These are phyloP conservation scores for Grigorovia humatica DNA, from an alignment of 805 yeast species.

Conservation along the genomic window DNA sequence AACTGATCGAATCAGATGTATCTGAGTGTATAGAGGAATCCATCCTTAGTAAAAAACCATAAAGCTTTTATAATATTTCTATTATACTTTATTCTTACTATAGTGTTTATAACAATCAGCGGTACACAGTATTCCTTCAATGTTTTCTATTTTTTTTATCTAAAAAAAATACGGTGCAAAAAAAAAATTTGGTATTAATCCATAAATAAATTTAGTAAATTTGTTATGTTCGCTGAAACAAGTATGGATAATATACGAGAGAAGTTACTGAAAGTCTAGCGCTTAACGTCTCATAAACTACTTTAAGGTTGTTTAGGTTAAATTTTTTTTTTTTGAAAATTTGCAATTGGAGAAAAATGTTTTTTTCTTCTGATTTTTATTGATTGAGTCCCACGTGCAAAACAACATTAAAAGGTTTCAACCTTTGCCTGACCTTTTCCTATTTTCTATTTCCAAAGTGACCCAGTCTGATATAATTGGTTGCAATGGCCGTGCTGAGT, in stretches of 20 bases:
- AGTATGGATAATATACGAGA: neutral
- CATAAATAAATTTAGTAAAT: neutral
- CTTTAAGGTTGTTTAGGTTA: neutral
- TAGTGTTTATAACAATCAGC: neutral
- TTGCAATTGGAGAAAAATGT: neutral
- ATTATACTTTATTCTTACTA: too few relatives aligned
- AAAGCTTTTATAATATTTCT: neutral
- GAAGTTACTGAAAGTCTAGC: neutral
- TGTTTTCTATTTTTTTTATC: neutral
- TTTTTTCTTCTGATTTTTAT: neutral
- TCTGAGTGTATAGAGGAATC: slow-evolving; percentile 5
- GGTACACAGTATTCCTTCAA: neutral
- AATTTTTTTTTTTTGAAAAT: too few relatives aligned
- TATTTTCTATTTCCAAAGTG: too few relatives aligned
- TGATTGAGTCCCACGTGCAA: too few relatives aligned
- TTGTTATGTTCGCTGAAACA: neutral
- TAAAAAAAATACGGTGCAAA: neutral
- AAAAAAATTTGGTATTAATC: neutral
- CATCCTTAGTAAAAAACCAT: neutral
- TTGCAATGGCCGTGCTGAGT: too few relatives aligned
- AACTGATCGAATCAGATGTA: slow-evolving; percentile 1
- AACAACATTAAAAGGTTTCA: too few relatives aligned
- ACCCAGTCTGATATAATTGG: too few relatives aligned
- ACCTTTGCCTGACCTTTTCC: too few relatives aligned
- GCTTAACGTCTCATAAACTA: neutral